Base-by-base conservation (phyloP, 129 eudicot genomes). In the Artemisia argyi region DNA sequence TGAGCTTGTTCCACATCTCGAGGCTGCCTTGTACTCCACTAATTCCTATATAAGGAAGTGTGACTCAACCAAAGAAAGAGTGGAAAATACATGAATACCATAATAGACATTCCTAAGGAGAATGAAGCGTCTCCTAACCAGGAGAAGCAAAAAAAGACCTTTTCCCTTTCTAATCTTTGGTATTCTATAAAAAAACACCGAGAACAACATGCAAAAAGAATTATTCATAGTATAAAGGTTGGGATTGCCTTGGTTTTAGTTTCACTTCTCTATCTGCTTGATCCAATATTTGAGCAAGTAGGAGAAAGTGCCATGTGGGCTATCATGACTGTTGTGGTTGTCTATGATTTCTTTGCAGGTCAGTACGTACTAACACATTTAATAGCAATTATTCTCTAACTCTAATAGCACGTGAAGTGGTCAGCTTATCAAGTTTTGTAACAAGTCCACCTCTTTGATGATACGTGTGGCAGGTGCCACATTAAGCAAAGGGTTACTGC, bases 251-350 rank as follows among this genome's bases (percentile, higher is more conserved):
- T 91, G 83, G 88, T 91, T 63, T 58, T 91, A 69, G 83, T 87
- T 70, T 91, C 95, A 10, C 89, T 91, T 66, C 71, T 91, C 63
- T 91, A 85, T 51, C 78, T 91, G 64, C 81, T 91, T 53, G 88
- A 91, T 76, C 87, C 95, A 3, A 68, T 91, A 61, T 91, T 87
- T 56, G 68, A 85, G 62, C 81, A 91, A 71, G 88, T 91, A 3
- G 95, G 97, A 13, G 91, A 87, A 69, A 91, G 79, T 83, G 86
- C 84, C 62, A 85, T 91, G 91, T 91, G 97, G 97, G 97, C 97
- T 79, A 82, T 91, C 82, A 91, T 91, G 91, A 91, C 97, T 6
- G 97, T 91, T 46, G 97, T 91, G 24, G 91, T 91, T 62, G 78
- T 87, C 75, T 87, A 85, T 61, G 97, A 87, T 76, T 87, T 87